These are phyloP conservation scores for Scytalidium sp. DNA, from an alignment of 2,329 filamentous ascomycete genomes.

Conservation along the genomic window DNA sequence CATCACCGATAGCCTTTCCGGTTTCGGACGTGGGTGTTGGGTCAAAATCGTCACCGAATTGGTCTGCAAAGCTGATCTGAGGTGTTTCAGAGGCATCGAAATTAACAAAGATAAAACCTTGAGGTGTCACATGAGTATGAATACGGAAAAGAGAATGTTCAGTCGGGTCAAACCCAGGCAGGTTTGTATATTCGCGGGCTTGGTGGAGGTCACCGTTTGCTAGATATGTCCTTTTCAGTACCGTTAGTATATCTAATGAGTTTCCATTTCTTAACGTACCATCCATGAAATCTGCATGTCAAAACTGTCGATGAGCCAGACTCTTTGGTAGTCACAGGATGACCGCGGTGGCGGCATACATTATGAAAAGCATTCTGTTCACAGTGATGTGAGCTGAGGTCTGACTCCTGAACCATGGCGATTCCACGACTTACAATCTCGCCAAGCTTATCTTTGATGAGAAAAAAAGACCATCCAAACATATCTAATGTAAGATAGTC, in stretches of 20 bases:
- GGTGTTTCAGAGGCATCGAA: not conserved
- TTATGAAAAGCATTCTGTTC: conserved; percentile 22
- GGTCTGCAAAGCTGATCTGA: not conserved
- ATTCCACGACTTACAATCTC: not conserved
- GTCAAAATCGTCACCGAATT: not conserved
- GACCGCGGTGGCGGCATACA: conserved; percentile 26
- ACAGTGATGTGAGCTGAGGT: not conserved
- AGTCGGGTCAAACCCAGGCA: not conserved
- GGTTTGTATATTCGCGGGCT: not conserved
- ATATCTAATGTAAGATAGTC: conserved; percentile 26
- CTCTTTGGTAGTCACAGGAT: conserved; percentile 8
- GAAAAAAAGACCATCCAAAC: not conserved
- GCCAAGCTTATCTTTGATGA: not conserved
- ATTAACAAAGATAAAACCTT: conserved; percentile 1
- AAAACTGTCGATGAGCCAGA: conserved; percentile 1
- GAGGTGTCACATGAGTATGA: not conserved
- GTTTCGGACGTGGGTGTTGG: not conserved
- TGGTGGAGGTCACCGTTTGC: not conserved
- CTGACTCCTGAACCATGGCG: not conserved
- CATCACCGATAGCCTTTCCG: not conserved
- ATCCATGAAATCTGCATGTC: conserved; percentile 5
- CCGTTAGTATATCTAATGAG: not conserved
- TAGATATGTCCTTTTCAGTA: not conserved
- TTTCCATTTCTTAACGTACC: not conserved
- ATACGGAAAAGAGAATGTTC: not conserved